Base-by-base conservation (phyloP, 1,139 yeast species). In the Saccharomycopsis hybrid region DNA sequence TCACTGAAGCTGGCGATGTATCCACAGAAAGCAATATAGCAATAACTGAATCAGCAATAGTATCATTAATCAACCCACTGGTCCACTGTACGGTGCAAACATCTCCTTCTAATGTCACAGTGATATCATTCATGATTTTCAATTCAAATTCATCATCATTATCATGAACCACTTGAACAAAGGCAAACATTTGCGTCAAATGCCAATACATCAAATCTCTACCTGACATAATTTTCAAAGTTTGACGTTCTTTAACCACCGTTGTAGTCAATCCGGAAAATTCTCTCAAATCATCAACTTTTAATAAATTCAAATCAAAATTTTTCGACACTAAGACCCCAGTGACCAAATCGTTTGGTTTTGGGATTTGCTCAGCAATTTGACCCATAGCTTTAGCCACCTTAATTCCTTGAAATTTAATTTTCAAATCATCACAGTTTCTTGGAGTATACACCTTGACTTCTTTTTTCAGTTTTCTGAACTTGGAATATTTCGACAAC, bases 101-200 rank as follows among this genome's bases (percentile, higher is more conserved):
- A 44, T 73, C 72, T n/a, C 71, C 70, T 29, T 71, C 68, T 7
- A 76, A 59, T 38, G 78, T 83, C n/a, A 85, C 70, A 18, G 71
- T 67, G 11, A 77, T 69, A 43, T 72, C 73, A 47, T 74, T 74
- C 81, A 77, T 76, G 5, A 78, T 65, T 46, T 62, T 65, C 31
- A 73, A 62, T 39, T 72, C 72, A 31, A 71, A 62, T 47, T 65
- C 69, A 32, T 69, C 71, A 5, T 74, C 77, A 48, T 78, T 80
- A 58, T 82, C 88, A 50, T 71, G 72, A n/a, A 83, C 55, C 1
- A 86, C 75, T 40, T 82, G 80, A 11, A 89, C 77, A 59, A 76
- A 79, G 1, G 97, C 97, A 73, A 92, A 92, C 98, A 94, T 92
- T 63, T 90, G 97, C 55, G 85, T 81, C 55, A 92, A 74, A 63